Percentiles rank a stretch among this genome's conserved stretches.
Conservation (phyloP, 306 rosid species). For the Trifolium subterraneum region DNA sequence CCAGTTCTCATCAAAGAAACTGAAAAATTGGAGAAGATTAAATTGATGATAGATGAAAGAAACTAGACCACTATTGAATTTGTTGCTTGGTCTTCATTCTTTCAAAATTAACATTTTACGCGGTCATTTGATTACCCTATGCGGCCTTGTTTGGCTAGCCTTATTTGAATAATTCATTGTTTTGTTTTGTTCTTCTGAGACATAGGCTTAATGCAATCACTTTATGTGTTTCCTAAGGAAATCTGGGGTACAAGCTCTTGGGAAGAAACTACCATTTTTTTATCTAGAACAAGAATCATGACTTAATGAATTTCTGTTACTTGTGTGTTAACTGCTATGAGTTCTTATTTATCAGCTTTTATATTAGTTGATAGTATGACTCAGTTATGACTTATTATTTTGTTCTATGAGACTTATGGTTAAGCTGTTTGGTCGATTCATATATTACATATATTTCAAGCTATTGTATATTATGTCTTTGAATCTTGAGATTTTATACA, state of each 20-base stretch:
- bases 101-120: neutral
- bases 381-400: neutral
- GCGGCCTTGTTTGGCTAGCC: no score
- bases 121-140: neutral
- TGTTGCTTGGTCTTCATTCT: neutral
- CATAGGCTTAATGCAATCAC: neutral
- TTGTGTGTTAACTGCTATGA: no score
- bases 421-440: neutral
- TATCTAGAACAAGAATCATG: no score
- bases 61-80: no score
- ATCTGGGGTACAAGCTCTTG: no score
- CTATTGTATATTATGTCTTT: neutral
- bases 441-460: neutral
- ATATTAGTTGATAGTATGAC: neutral
- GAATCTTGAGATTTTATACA: neutral
- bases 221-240: no score
- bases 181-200: conserved; percentile 7
- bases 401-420: neutral
- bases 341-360: neutral
- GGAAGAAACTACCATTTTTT: no score
- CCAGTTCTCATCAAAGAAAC: no score
- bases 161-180: neutral
- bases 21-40: no score
- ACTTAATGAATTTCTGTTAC: no score
- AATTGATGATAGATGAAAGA: no score